Base-by-base conservation (phyloP, 169 alveolate genomes). In the Plasmodium billcollinsi region DNA sequence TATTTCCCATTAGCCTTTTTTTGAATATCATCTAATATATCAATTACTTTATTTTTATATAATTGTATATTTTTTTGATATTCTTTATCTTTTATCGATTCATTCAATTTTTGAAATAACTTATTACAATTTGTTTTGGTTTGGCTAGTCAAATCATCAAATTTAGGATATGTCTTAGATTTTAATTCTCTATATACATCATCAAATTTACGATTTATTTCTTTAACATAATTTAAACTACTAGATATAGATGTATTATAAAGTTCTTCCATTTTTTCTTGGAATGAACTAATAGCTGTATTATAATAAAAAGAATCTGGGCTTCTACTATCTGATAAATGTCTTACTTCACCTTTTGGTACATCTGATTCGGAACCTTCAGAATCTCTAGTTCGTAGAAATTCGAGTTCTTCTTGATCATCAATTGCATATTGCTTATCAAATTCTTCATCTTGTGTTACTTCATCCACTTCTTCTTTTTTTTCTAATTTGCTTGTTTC, bases 401-500 rank as follows among this genome's bases (percentile, higher is more conserved):
- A 59, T 20, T 29, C 73, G 39, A 4, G 8, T 39, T 74, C 88
- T 6, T n/a, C 47, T 74, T 18, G n/a, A 15, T 20, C 20, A 43
- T 39, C 73, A 54, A 1, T 39, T 83, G 20, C 59, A 80, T 80
- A 49, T 12, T 80, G 56, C 15, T 20, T 56, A 39, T 80, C 85
- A 39, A 43, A 56, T 67, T 54, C 6, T 39, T 39, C 74, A 69
- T 80, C 80, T 45, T 80, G 85, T 14, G 9, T 8, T 39, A 50
- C 59, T 69, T 80, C 90, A 26, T 29, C 20, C 54, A 2, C 21
- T 52, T 9, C 61, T 26, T 80, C 90, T 39, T 80, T 73, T 45
- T 69, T 50, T 80, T 66, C 90, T 66, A 69, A 66, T 39, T 67
- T 6, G 15, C 70, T 58, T 45, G 83, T 69, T 61, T 66, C 73